Conservation (phyloP, 148 eudicot species). For the Amaranthus cruentus region DNA sequence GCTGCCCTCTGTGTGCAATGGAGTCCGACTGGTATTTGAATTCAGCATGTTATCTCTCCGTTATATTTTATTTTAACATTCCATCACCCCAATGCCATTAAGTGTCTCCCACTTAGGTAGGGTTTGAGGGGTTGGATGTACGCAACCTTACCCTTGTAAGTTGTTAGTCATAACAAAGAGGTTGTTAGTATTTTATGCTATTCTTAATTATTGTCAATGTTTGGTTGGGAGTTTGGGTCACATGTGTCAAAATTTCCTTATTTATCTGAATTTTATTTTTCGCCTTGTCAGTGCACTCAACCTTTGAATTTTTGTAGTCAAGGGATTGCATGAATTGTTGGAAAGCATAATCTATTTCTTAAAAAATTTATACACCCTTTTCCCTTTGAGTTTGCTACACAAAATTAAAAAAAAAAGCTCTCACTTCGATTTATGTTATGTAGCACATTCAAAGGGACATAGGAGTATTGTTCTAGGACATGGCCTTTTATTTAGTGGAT, state of each 20-base stretch:
- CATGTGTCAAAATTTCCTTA: too few species aligned
- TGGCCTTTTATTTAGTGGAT: neutral
- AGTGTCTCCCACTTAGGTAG: too few species aligned
- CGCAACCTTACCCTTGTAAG: too few species aligned
- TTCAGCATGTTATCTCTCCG: neutral
- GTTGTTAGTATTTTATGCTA: neutral
- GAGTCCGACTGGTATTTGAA: slow-evolving; percentile 80
- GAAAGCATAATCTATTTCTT: neutral
- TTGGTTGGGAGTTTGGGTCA: neutral
- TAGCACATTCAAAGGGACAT: neutral
- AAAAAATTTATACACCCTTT: neutral
- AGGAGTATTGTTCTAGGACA: neutral
- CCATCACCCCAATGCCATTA: neutral
- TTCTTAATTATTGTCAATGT: neutral
- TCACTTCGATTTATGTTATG: too few species aligned
- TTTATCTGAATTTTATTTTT: too few species aligned
- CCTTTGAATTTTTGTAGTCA: neutral
- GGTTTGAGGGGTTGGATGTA: too few species aligned
- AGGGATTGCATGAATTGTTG: neutral
- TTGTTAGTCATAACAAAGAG: too few species aligned
- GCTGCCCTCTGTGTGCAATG: slow-evolving; percentile 98
- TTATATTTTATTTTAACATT: neutral
- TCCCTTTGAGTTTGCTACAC: too few species aligned
- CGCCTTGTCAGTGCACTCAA: too few species aligned
- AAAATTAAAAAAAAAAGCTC: too few species aligned